Evolutionary conservation across 768 basidiomycete species (phyloP).

Genomic region (Lentinus brumalis): DNA sequence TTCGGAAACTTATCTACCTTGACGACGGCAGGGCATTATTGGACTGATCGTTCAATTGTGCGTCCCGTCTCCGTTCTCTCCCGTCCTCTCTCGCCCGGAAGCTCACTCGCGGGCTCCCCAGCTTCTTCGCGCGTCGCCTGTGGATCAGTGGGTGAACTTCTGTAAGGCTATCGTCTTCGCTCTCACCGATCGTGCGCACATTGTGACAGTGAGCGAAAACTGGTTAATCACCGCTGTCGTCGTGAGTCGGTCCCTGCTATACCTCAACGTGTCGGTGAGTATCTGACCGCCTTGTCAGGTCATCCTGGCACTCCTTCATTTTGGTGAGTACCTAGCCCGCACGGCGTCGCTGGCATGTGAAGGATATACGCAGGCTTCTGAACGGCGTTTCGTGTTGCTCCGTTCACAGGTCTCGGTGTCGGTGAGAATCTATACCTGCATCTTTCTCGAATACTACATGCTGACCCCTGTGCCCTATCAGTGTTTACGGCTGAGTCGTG

Average conservation of each 20-base stretch:
- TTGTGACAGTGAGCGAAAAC: constrained; percentile 46
- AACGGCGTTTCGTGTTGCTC: not conserved
- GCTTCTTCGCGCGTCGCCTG: constrained; percentile 55
- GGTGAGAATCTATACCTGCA: constrained; percentile 18
- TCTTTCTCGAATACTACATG: not conserved
- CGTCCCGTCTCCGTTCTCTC: constrained; percentile 1
- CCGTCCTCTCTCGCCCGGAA: not conserved
- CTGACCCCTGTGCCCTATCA: constrained; percentile 20
- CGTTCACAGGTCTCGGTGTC: constrained; percentile 20
- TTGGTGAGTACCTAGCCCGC: constrained; percentile 35
- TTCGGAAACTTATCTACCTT: not conserved
- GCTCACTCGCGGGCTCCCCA: constrained; percentile 19
- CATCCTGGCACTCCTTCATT: constrained; percentile 43
- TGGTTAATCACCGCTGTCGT: constrained; percentile 43
- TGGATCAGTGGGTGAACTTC: constrained; percentile 43
- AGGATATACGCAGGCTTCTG: not conserved
- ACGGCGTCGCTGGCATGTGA: not conserved
- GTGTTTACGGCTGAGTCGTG: constrained; percentile 52
- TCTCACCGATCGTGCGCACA: constrained; percentile 1
- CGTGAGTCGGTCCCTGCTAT: constrained; percentile 30
- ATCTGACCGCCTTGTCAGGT: constrained; percentile 30
- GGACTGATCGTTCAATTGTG: constrained; percentile 53
- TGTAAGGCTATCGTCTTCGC: not conserved
- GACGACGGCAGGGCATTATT: constrained; percentile 43
- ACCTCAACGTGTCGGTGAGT: not conserved